These are phyloP conservation scores for Leptomonas pyrrhocoris DNA, from an alignment of 208 protist genomes.

Conservation along the genomic window DNA sequence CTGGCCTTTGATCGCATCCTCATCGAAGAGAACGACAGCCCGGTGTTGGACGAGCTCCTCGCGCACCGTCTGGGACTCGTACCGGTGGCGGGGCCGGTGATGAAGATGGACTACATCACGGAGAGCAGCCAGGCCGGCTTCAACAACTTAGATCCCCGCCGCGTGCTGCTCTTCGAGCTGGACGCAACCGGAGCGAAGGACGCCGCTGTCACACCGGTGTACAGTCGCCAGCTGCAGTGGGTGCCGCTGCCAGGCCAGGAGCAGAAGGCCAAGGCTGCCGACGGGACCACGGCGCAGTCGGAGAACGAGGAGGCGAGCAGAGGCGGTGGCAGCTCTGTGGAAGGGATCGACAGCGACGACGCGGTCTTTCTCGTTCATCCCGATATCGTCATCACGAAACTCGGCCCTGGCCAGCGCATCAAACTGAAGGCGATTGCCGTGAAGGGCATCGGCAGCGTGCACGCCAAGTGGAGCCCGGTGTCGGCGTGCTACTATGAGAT, in stretches of 20 bases:
- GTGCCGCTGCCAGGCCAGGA: conserved; percentile 89
- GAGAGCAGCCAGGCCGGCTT: conserved; percentile 54
- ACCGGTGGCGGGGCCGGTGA: conserved; percentile 96
- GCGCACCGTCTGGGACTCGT: conserved; percentile 97
- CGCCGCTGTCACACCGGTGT: conserved; percentile 79
- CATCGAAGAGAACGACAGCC: conserved; percentile 97
- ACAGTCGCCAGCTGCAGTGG: conserved; percentile 93
- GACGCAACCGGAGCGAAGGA: conserved; percentile 68
- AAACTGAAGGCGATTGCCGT: conserved; percentile 93
- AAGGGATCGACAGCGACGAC: conserved; percentile 47
- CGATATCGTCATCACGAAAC: conserved; percentile 97
- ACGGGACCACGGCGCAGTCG: background rate
- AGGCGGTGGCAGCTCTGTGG: background rate
- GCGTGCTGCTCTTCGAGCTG: conserved; percentile 87
- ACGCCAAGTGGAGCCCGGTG: conserved; percentile 99
- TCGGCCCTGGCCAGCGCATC: conserved; percentile 96
- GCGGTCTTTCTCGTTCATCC: conserved; percentile 94
- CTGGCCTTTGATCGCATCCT: conserved; percentile 98
- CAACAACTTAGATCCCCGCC: conserved; percentile 66
- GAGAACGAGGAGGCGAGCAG: conserved; percentile 8
- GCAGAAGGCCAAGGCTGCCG: conserved; percentile 16
- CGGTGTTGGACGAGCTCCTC: conserved; percentile 98
- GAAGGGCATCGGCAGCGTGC: conserved; percentile 96
- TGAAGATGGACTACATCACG: conserved; percentile 86
- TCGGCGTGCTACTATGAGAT: conserved; percentile 97